phyloP scores from a whole-genome alignment of 768 basidiomycete genomes.

The Gyrodon lividus region DNA sequence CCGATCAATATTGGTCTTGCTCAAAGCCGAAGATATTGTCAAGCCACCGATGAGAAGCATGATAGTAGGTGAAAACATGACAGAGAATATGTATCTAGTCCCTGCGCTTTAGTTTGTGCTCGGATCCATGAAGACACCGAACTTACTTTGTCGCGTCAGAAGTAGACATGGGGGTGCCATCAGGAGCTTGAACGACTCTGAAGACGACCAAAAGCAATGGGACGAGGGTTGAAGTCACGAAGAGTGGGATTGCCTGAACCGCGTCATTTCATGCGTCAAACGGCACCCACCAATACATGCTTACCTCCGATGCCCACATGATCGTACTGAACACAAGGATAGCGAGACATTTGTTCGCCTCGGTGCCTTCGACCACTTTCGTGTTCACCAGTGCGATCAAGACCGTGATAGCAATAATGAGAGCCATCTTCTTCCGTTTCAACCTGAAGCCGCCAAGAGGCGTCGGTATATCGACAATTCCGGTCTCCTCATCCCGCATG shows the following conservation, averaged over 20 bases:
- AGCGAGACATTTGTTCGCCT: constrained; percentile 89
- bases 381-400: constrained; percentile 64
- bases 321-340: constrained; percentile 88
- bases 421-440: constrained; percentile 59
- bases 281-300: constrained; percentile 12
- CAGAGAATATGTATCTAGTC: constrained; percentile 81
- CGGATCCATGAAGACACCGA: constrained; percentile 1
- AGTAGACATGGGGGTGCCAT: constrained; percentile 49
- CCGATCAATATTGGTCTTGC: constrained; percentile 93
- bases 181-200: constrained; percentile 67
- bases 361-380: constrained; percentile 53
- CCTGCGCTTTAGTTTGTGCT: neutral
- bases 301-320: constrained; percentile 94
- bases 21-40: constrained; percentile 94
- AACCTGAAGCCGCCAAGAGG: constrained; percentile 66
- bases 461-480: constrained; percentile 48
- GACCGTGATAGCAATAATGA: constrained; percentile 53
- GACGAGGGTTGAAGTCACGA: constrained; percentile 91
- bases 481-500: constrained; percentile 40
- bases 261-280: neutral
- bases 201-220: constrained; percentile 87
- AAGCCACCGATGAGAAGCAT: constrained; percentile 98
- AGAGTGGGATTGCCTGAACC: constrained; percentile 88
- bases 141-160: constrained; percentile 79
- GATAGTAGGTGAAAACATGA: constrained; percentile 97